Conservation (phyloP, 495 filamentous ascomycete species). For the Penicillium herquei region DNA sequence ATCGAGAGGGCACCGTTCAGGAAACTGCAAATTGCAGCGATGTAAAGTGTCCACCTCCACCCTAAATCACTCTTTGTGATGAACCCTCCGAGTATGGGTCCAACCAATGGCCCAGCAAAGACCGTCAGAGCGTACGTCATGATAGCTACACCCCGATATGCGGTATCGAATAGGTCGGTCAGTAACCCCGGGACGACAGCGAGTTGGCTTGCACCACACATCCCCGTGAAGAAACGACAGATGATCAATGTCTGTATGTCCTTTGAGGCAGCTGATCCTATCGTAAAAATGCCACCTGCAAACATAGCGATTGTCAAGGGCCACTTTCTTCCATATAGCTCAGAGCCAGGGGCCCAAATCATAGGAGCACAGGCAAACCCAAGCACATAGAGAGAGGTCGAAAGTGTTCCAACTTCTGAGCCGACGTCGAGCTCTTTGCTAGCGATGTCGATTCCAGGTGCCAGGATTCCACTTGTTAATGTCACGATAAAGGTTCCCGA, state of each 20-base stretch:
- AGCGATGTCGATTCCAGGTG: slow-evolving; percentile 44
- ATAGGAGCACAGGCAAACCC: slow-evolving; percentile 54
- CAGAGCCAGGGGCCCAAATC: slow-evolving; percentile 69
- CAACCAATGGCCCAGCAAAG: slow-evolving; percentile 47
- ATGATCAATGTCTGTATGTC: slow-evolving; percentile 56
- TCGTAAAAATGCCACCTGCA: slow-evolving; percentile 53
- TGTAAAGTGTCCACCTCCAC: slow-evolving; percentile 50
- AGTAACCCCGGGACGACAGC: slow-evolving; percentile 51
- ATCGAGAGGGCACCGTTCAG: slow-evolving; percentile 23
- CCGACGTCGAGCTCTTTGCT: slow-evolving; percentile 46
- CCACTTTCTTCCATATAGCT: slow-evolving; percentile 65
- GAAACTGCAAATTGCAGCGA: slow-evolving; percentile 40
- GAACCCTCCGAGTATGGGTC: slow-evolving; percentile 50
- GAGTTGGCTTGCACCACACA: slow-evolving; percentile 51
- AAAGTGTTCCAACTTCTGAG: slow-evolving; percentile 49
- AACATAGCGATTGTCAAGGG: slow-evolving; percentile 53
- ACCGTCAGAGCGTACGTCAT: slow-evolving; percentile 51
- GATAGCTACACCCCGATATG: slow-evolving; percentile 48
- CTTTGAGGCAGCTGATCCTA: slow-evolving; percentile 55
- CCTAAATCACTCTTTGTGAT: slow-evolving; percentile 38
- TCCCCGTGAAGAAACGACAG: slow-evolving; percentile 49
- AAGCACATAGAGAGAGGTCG: slow-evolving; percentile 54
- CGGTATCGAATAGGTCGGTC: slow-evolving; percentile 51
- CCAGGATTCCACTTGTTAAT: slow-evolving; percentile 55
- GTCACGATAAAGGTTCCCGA: slow-evolving; percentile 51